phyloP scores from a whole-genome alignment of 495 filamentous ascomycete genomes.

The Talaromyces ruber region DNA sequence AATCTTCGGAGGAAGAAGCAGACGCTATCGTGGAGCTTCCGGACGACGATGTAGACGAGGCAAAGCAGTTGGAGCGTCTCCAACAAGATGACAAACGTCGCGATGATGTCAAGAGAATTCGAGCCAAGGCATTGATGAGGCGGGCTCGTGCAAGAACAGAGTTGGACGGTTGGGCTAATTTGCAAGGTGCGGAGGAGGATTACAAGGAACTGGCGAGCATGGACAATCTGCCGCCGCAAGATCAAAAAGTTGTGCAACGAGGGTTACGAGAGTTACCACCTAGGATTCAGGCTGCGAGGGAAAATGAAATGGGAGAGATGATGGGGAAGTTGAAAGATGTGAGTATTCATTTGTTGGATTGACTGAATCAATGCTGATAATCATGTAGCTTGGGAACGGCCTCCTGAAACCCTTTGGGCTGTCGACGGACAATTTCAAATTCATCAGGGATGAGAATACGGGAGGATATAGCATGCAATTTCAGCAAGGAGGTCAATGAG shows the following conservation, averaged over 20 bases:
- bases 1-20: slow-evolving; percentile 8
- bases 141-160: slow-evolving; percentile 69
- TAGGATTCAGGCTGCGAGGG: slow-evolving; percentile 63
- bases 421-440: slow-evolving; percentile 87
- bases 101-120: slow-evolving; percentile 65
- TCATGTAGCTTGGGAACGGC: slow-evolving; percentile 68
- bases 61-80: slow-evolving; percentile 44
- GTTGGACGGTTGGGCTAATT: slow-evolving; percentile 64
- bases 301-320: slow-evolving; percentile 88
- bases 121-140: slow-evolving; percentile 76
- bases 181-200: slow-evolving; percentile 77
- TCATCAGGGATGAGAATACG: slow-evolving; percentile 79
- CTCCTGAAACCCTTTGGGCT: slow-evolving; percentile 89
- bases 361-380: slow-evolving; percentile 6
- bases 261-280: slow-evolving; percentile 57
- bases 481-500: slow-evolving; percentile 11
- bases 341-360: slow-evolving; percentile 18
- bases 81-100: slow-evolving; percentile 40
- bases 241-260: slow-evolving; percentile 55
- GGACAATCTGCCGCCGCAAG: slow-evolving; percentile 51
- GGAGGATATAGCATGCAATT: slow-evolving; percentile 94
- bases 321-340: slow-evolving; percentile 90
- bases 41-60: slow-evolving; percentile 51
- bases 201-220: slow-evolving; percentile 52
- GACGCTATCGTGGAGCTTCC: slow-evolving; percentile 41